Base-by-base conservation (phyloP, 192 early-diverging fungal species). In the Entomortierella chlamydospora region DNA sequence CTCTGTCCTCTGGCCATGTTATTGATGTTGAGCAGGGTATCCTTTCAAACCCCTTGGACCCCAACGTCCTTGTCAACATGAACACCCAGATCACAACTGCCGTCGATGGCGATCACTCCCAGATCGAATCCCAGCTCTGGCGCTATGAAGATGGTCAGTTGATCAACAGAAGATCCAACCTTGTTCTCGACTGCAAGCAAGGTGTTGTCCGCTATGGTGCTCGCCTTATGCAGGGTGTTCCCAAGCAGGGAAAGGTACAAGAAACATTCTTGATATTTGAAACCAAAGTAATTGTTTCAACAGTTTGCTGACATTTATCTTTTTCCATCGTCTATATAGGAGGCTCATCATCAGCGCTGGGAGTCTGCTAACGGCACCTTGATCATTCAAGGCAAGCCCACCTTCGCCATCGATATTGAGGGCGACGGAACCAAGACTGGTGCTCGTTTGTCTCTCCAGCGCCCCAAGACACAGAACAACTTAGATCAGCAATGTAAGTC, bases 391-490 rank as follows among this genome's bases (percentile, higher is more conserved):
- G 74, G 74, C 49, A 78, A 78, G 61, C 67, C 74, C 26, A 68
- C 52, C 3, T 78, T 64, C 26, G 74, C 67, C 29, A 70, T 78
- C 41, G 74, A 78, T 23, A 78, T 78, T 42, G 74, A 78, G 49
- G 74, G 74, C 2, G 74, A 78, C 28, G 74, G 74, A 4, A 49
- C 61, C 67, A 70, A 78, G 67, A 13, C 37, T 34, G 67, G 67
- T n/a, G 47, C 74, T 47, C 74, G 74, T 34, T 61, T 78, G 33
- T 78, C 74, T 5, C 61, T 78, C n/a, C 74, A 78, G 67, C 60
- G 67, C n/a, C 74, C 74, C 66, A 78, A 78, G 50, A 45, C 61
- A n/a, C 74, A 70, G 31, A 78, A 78, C 57, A 78, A 78, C 74
- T 33, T 29, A 31, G 74, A 78, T 34, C 74, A 78, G 50, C 67